Percentiles rank a stretch among this genome's conserved stretches.
Conservation (phyloP, 2,329 filamentous ascomycete genomes). For the Exophiala mesophila region DNA sequence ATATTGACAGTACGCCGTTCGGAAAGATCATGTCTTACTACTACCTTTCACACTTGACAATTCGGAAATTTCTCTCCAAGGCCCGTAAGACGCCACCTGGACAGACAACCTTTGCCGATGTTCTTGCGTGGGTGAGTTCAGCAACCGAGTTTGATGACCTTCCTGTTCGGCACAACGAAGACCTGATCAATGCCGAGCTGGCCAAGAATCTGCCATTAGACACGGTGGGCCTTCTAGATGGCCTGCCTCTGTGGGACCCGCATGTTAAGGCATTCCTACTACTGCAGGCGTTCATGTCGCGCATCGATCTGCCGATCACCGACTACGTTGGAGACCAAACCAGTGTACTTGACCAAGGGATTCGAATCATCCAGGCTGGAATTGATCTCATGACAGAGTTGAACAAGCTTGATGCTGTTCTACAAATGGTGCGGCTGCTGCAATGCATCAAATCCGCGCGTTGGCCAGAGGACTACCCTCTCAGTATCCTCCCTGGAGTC, state of each 20-base stretch:
- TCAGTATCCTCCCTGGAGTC: slow-evolving; percentile 75
- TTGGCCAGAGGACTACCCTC: slow-evolving; percentile 77
- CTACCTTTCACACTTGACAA: slow-evolving; percentile 92
- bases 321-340: slow-evolving; percentile 96
- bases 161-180: slow-evolving; percentile 95
- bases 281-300: slow-evolving; percentile 90
- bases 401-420: slow-evolving; percentile 67
- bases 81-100: slow-evolving; percentile 61
- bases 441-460: slow-evolving; percentile 89
- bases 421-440: slow-evolving; percentile 76
- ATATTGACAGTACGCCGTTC: slow-evolving; percentile 82
- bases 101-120: slow-evolving; percentile 64
- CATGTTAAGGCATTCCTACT: slow-evolving; percentile 95
- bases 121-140: slow-evolving; percentile 83
- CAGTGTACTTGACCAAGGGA: slow-evolving; percentile 85
- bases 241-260: slow-evolving; percentile 92
- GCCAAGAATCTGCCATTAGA: slow-evolving; percentile 66
- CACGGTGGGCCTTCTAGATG: slow-evolving; percentile 42
- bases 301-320: slow-evolving; percentile 85
- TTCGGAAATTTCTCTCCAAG: slow-evolving; percentile 73
- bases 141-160: slow-evolving; percentile 97
- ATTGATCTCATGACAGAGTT: slow-evolving; percentile 92
- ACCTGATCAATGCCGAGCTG: slow-evolving; percentile 89
- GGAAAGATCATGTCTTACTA: slow-evolving; percentile 99
- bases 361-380: slow-evolving; percentile 92